Percentiles rank a stretch among this genome's conserved stretches.
These are phyloP conservation scores for Calonectria pauciramosa DNA, from an alignment of 2,329 filamentous ascomycete species.

Conservation along the genomic window DNA sequence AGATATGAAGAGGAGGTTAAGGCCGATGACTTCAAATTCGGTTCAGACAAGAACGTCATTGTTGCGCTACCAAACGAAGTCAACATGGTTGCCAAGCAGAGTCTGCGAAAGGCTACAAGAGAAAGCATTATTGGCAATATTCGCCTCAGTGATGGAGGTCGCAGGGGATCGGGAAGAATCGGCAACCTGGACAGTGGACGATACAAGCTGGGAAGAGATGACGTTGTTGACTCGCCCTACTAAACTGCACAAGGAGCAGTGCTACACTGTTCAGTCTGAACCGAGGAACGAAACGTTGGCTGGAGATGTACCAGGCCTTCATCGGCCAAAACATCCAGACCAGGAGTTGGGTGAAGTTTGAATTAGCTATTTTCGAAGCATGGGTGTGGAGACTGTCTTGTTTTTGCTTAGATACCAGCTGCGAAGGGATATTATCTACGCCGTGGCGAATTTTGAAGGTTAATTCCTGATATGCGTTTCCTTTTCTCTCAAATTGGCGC, in stretches of 20 bases:
- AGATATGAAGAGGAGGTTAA: constrained; percentile 95
- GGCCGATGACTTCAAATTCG: constrained; percentile 98
- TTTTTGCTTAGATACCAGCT: constrained; percentile 46
- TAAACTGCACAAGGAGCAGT: constrained; percentile 47
- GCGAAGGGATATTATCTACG: constrained; percentile 6
- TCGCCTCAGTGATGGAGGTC: constrained; percentile 60
- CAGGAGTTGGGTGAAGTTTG: constrained; percentile 43
- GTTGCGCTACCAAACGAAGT: constrained; percentile 97
- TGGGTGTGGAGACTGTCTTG: constrained; percentile 28
- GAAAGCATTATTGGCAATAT: constrained; percentile 87
- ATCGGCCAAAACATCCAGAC: constrained; percentile 28
- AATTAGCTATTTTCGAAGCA: constrained; percentile 29
- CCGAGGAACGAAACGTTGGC: constrained; percentile 6
- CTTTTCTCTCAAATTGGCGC: constrained; percentile 16
- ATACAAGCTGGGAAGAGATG: constrained; percentile 83
- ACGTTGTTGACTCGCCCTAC: constrained; percentile 83
- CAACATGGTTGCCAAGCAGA: constrained; percentile 93
- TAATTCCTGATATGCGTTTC: not conserved
- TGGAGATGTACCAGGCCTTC: constrained; percentile 12
- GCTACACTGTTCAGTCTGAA: not conserved
- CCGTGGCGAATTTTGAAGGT: constrained; percentile 15
- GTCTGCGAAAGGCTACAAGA: constrained; percentile 87
- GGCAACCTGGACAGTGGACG: constrained; percentile 68
- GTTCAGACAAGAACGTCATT: constrained; percentile 97
- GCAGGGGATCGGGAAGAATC: constrained; percentile 66